phyloP scores from a whole-genome alignment of 139 green algal genomes.

The Chlamydomonas urium region DNA sequence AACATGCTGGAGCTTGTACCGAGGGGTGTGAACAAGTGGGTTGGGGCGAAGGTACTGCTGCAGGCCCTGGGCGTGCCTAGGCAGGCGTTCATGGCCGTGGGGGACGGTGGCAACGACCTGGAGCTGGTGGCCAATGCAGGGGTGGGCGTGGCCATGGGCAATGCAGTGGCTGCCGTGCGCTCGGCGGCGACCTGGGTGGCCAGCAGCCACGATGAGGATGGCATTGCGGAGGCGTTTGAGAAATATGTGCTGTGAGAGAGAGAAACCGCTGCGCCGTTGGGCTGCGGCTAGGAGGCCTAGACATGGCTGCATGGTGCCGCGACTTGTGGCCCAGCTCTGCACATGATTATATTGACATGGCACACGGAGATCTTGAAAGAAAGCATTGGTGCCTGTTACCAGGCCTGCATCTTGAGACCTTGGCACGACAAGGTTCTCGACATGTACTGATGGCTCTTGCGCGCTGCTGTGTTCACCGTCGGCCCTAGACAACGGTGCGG shows the following conservation, averaged over 20 bases:
- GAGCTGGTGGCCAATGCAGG: slow-evolving; percentile 73
- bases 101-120: slow-evolving; percentile 90
- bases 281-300: too few species aligned
- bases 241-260: slow-evolving; percentile 79
- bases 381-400: too few species aligned
- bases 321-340: too few species aligned
- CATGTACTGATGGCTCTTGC: too few species aligned
- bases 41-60: slow-evolving; percentile 48
- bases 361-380: too few species aligned
- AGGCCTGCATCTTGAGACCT: too few species aligned
- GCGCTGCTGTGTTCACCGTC: too few species aligned
- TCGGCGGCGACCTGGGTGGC: slow-evolving; percentile 56
- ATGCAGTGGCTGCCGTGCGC: slow-evolving; percentile 63
- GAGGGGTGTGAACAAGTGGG: slow-evolving; percentile 83
- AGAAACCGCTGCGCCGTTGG: too few species aligned
- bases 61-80: slow-evolving; percentile 38
- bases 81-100: slow-evolving; percentile 75
- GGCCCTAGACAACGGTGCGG: too few species aligned
- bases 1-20: slow-evolving; percentile 95
- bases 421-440: too few species aligned
- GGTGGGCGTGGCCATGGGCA: slow-evolving; percentile 93
- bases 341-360: too few species aligned
- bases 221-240: slow-evolving; percentile 90
- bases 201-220: slow-evolving; percentile 76
- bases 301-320: too few species aligned